phyloP scores from a whole-genome alignment of 1,284 basidiomycete genomes.

The Ceratobasidium theobromae region DNA sequence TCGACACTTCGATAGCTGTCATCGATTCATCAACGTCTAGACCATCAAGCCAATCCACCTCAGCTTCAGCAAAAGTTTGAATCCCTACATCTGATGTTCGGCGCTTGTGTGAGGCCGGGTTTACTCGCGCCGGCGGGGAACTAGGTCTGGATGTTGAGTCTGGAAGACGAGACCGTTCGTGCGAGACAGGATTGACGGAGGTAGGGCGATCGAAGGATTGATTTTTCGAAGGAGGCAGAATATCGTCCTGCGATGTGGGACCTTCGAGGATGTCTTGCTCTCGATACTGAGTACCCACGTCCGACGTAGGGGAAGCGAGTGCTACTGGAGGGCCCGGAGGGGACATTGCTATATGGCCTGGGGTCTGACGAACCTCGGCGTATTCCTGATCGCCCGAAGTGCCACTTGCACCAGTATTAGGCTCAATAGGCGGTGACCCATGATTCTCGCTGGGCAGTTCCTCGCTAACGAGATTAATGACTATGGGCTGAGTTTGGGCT shows the following conservation, averaged over 20 bases:
- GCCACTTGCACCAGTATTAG: neutral
- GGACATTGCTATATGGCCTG: no score
- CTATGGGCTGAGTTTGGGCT: neutral
- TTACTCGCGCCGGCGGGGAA: no score
- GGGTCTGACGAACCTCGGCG: no score
- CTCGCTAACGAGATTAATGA: neutral
- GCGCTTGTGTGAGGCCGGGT: neutral
- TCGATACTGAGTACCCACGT: neutral
- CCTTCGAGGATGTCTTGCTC: neutral
- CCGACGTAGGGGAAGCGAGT: neutral
- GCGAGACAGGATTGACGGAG: no score
- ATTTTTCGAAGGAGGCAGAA: no score
- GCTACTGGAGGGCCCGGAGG: no score
- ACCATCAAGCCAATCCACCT: slow-evolving; percentile 16
- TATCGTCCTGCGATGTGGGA: no score
- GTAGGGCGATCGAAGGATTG: no score
- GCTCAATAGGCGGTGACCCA: neutral
- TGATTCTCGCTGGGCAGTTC: neutral
- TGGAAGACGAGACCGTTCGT: no score
- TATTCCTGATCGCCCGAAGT: neutral
- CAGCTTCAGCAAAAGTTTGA: neutral
- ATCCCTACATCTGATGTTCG: neutral
- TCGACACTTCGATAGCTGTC: slow-evolving; percentile 17
- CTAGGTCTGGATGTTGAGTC: neutral
- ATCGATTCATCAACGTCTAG: slow-evolving; percentile 5